Evolutionary conservation across 2,329 filamentous ascomycete species (phyloP).

Genomic region (Fusarium austroafricanum): DNA sequence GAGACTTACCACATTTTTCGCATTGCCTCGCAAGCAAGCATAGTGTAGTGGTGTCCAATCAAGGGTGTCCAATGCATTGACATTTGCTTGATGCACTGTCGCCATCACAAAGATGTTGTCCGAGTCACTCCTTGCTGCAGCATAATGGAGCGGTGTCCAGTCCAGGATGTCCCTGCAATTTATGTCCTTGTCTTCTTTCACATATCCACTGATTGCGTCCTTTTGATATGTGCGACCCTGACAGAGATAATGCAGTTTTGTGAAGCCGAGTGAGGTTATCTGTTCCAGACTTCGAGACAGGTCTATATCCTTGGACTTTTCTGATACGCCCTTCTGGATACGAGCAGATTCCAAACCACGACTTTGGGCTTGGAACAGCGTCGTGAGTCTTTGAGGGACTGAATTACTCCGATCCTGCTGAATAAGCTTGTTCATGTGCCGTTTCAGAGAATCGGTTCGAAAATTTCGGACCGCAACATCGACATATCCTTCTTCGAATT

Average conservation of each 20-base stretch:
- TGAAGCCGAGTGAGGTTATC: neutral
- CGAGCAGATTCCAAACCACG: neutral
- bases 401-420: no score
- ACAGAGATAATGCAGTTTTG: neutral
- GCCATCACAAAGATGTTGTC: no score
- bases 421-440: no score
- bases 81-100: neutral
- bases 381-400: neutral
- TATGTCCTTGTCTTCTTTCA: no score
- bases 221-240: no score
- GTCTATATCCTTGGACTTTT: neutral
- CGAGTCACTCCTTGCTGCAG: neutral
- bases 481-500: neutral
- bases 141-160: neutral
- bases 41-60: neutral
- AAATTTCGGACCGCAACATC: no score
- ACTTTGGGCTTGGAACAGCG: neutral
- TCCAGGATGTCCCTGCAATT: neutral
- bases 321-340: neutral
- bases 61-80: neutral
- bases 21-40: neutral
- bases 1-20: rapidly evolving
- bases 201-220: no score
- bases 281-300: neutral
- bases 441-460: neutral